phyloP scores from a whole-genome alignment of 176 grass and related monocot genomes.

The Aegilops longissima region DNA sequence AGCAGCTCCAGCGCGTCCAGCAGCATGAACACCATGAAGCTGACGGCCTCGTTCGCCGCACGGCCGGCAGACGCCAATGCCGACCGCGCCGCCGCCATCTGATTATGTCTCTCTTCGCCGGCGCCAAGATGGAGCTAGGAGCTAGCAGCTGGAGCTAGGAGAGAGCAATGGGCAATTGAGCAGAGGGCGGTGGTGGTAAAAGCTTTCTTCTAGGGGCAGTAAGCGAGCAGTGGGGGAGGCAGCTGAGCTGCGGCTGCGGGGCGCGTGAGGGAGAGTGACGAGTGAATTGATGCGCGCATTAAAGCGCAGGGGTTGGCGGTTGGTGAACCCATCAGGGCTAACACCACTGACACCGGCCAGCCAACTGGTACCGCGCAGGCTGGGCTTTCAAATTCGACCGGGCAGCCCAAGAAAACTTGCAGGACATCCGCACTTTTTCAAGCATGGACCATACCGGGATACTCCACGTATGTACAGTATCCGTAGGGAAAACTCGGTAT shows the following conservation, averaged over 20 bases:
- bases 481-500: background rate
- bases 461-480: background rate
- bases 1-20: constrained; percentile 76
- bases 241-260: constrained; percentile 8
- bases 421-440: background rate
- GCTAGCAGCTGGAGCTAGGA: background rate
- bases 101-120: background rate
- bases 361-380: constrained; percentile 24
- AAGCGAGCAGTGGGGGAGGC: background rate
- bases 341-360: constrained; percentile 40
- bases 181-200: constrained; percentile 11
- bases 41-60: constrained; percentile 69
- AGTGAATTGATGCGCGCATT: constrained; percentile 41
- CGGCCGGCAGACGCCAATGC: constrained; percentile 59
- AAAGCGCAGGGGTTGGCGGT: constrained; percentile 66
- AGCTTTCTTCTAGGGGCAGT: background rate
- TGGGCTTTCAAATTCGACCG: background rate
- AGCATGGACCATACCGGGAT: background rate
- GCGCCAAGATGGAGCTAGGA: background rate
- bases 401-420: constrained; percentile 18
- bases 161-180: background rate
- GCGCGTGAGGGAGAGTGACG: background rate
- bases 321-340: constrained; percentile 61
- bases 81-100: constrained; percentile 49
- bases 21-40: constrained; percentile 76